Evolutionary conservation across 257 asterid species (phyloP), one percentile per base, ranked within the genome.

Genomic region (Oldenlandia corymbosa): DNA sequence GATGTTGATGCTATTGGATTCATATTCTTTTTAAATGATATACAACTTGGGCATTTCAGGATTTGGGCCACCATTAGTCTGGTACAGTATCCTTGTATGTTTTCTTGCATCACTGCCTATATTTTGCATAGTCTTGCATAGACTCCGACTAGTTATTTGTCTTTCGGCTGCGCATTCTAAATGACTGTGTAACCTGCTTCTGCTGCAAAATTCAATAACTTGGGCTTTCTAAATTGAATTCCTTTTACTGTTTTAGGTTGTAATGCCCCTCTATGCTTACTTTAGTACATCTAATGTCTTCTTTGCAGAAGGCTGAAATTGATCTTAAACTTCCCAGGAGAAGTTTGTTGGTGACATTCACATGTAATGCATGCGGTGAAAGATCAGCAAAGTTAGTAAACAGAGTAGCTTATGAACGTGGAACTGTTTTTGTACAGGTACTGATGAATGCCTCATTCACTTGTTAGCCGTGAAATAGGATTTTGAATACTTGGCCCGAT

Each of bases 391-490:
- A 84, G 76, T 69, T 87, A 32, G 76, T 92, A 60, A 92, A 87
- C 68, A 87, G 96, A 78, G 62, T 89, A 68, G 99, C 99, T n/a
- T 89, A 87, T 68, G 97, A 92, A 73, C 81, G 91, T 34, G 99
- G 99, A 45, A 84, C 87, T 10, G 96, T 92, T 51, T 92, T 83
- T 79, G 87, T 89, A 26, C 94, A 89, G 99, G 96, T 88, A 83
- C 56, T 56, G 16, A 18, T 56, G 30, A 13, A 56, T 56, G 6
- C 60, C 48, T 45, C 4, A 23, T 1, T 2, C 65, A 7, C 14
- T 10, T 46, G 10, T 51, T 21, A n/a, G n/a, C n/a, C n/a, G n/a
- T n/a, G n/a, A n/a, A n/a, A n/a, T 47, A 18, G 20, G 11, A 21
- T 8, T 41, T 42, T 9, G 28, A 42, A 16, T 52, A 10, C 45